Base-by-base conservation (phyloP, 2,329 filamentous ascomycete genomes). In the Blastomyces parvus region DNA sequence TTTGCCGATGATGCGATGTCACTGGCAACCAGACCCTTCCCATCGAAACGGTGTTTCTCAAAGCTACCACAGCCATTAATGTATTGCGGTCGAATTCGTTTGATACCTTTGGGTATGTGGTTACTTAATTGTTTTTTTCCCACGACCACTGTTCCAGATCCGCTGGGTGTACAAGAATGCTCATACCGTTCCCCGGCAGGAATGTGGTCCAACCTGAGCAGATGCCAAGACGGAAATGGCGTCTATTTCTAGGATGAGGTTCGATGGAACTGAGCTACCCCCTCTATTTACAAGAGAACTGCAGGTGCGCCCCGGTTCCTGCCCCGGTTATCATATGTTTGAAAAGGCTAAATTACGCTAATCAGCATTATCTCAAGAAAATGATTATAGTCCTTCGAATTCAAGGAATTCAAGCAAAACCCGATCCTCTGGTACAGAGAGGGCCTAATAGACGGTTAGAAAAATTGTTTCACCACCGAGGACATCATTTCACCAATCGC, bases 211-310 rank as follows among this genome's bases (percentile, higher is more conserved):
- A 42, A 22, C 25, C 11, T 17, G 46, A 9, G 56, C 36, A 30
- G 14, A 25, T 59, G 56, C 56, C 56, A 59, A 44, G 56, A 30
- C 38, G 55, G 56, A 42, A 42, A 44, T 14, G 22, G 56, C 38
- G 52, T 30, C n/a, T 27, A 30, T 36, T 38, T 44, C n/a, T 8
- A 59, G 25, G 14, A 42, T 19, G 56, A 44, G 36, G n/a, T 22
- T 55, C 52, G 17, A 38, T 36, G 52, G 9, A 36, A 56, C 33
- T 17, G 30, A 56, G n/a, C n/a, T 56, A 56, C 36, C 33, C 33
- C 33, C 25, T 59, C 25, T 44, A 44, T 59, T 59, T 19, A 25
- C 17, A 56, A 38, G 9, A 56, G 52, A 38, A 38, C 52, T 19
- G 19, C n/a, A 38, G 33, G 22, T 33, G 27, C 17, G 14, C 17